Base-by-base conservation (phyloP, 192 early-diverging fungal species). In the Linnemannia schmuckeri region DNA sequence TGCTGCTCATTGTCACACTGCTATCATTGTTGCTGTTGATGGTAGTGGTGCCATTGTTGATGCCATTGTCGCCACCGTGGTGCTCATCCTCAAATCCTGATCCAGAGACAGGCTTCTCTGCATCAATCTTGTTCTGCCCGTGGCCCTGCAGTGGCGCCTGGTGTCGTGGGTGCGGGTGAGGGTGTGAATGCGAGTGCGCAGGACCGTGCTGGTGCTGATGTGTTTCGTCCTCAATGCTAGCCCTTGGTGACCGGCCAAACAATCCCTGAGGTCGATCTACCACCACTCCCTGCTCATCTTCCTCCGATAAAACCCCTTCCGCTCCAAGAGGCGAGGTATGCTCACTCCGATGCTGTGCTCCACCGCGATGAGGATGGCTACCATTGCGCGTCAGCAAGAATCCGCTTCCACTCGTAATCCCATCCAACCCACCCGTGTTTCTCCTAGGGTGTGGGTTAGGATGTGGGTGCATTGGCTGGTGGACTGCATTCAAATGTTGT, bases 91-190 rank as follows among this genome's bases (percentile, higher is more conserved):
- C 61, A 9, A 33, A 66, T 30, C 61, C 27, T 33, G 61, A 66
- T 4, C 30, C 61, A 66, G 61, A 66, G 13, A 33, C 30, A 33
- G n/a, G 38, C 52, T 57, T 82, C 69, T 82, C 80, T 3, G 75
- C 80, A 44, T 82, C 80, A 71, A 82, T 71, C 68, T 76, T 82
- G 74, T 82, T 82, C 20, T 82, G 49, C 4, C 80, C 80, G 54
- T 76, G 75, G 20, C 49, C 75, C 74, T 70, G 80, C 61, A 66
- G 24, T 13, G 61, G 27, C 33, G 61, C 4, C n/a, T 75, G 80
- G 33, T 44, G 71, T 35, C 75, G 46, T 15, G 66, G 68, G 12
- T 72, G 37, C 17, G 44, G 35, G 24, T 76, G 80, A 35, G 63
- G 47, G 3, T 72, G 35, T 18, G 55, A 20, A 18, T 75, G 74